Conservation (phyloP, 352 stramenopile species). For the Thalassiosira pacifica region DNA sequence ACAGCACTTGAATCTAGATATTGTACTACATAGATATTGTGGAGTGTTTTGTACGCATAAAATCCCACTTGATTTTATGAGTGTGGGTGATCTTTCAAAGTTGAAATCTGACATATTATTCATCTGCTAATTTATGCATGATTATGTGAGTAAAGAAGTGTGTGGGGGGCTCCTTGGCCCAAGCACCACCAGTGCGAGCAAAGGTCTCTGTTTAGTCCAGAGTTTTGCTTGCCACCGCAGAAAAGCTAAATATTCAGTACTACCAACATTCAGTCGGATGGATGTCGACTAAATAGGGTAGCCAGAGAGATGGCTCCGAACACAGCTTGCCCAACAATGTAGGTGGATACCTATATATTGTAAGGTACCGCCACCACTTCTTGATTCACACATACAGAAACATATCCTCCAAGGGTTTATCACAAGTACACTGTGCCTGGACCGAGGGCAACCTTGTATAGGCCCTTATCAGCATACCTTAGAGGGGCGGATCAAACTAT, state of each 20-base stretch:
- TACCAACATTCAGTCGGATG: background rate
- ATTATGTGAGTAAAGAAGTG: background rate
- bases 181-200: conserved; percentile 4
- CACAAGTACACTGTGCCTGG: background rate
- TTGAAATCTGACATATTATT: too few relatives aligned
- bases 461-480: background rate
- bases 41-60: too few relatives aligned
- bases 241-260: background rate
- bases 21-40: too few relatives aligned
- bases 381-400: background rate
- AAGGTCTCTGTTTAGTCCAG: background rate
- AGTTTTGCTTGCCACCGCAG: background rate
- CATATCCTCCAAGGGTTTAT: background rate
- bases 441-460: background rate
- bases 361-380: background rate
- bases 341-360: background rate
- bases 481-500: background rate
- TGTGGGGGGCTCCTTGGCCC: background rate
- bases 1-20: too few relatives aligned
- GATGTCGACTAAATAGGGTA: background rate
- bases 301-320: background rate
- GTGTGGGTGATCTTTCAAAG: too few relatives aligned
- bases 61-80: too few relatives aligned
- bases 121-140: background rate
- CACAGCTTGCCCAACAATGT: background rate